These are phyloP conservation scores for Pisolithus thermaeus DNA, from an alignment of 1,284 basidiomycete species.

Conservation along the genomic window DNA sequence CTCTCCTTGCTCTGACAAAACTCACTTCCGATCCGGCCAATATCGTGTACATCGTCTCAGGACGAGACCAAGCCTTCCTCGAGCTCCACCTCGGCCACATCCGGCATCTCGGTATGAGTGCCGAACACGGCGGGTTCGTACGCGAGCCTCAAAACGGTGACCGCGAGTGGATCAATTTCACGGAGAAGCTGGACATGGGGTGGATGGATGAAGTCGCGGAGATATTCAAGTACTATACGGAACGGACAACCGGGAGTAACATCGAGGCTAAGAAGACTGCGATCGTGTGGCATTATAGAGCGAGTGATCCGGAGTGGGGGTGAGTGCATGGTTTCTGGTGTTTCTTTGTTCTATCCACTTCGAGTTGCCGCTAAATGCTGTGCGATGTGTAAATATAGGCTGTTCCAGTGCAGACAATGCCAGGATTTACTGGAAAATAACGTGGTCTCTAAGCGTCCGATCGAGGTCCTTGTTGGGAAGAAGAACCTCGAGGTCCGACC, in stretches of 20 bases:
- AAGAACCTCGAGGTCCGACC: slow-evolving; percentile 98
- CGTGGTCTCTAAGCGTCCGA: slow-evolving; percentile 80
- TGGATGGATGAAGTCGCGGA: slow-evolving; percentile 97
- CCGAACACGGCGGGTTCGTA: slow-evolving; percentile 95
- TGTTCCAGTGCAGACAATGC: slow-evolving; percentile 94
- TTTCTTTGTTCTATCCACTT: neutral
- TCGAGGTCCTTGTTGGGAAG: slow-evolving; percentile 92
- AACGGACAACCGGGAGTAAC: slow-evolving; percentile 91
- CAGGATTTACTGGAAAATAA: slow-evolving; percentile 95
- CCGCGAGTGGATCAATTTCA: slow-evolving; percentile 83
- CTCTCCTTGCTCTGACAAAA: slow-evolving; percentile 69
- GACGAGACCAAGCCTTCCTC: slow-evolving; percentile 91
- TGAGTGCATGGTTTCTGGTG: slow-evolving; percentile 32
- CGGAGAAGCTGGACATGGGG: slow-evolving; percentile 89
- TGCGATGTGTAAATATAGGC: slow-evolving; percentile 36
- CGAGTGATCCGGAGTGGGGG: slow-evolving; percentile 95
- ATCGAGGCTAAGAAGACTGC: slow-evolving; percentile 97
- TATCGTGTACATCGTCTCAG: slow-evolving; percentile 95
- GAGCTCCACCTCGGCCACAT: slow-evolving; percentile 90
- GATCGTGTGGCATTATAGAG: slow-evolving; percentile 97
- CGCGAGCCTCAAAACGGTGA: slow-evolving; percentile 47
- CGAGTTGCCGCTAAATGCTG: slow-evolving; percentile 11
- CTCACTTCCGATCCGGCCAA: slow-evolving; percentile 82
- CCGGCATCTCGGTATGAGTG: slow-evolving; percentile 80
- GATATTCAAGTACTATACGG: slow-evolving; percentile 95